These are phyloP conservation scores for Purpureocillium takamizusanense DNA, from an alignment of 2,329 filamentous ascomycete genomes.

Conservation along the genomic window DNA sequence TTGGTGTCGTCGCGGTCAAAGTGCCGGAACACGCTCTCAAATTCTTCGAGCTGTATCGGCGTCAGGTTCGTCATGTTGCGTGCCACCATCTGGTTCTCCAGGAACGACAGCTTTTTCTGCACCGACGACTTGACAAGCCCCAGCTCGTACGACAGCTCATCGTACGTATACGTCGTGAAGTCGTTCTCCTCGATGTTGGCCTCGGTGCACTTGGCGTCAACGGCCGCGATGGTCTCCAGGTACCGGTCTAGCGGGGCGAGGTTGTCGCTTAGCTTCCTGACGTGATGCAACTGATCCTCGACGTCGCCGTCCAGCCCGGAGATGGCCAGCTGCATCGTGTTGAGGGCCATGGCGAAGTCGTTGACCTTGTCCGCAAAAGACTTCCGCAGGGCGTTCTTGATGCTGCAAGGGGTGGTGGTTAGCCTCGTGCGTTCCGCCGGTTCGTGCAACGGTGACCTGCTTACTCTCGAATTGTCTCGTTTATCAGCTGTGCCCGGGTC, in stretches of 20 bases:
- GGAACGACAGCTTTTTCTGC: conserved; percentile 89
- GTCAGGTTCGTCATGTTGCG: conserved; percentile 98
- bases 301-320: conserved; percentile 96
- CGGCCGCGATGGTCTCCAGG: conserved; percentile 73
- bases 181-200: conserved; percentile 99
- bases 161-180: conserved; percentile 98
- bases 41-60: conserved; percentile 95
- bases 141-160: conserved; percentile 90
- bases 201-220: conserved; percentile 85
- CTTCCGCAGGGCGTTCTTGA: conserved; percentile 88
- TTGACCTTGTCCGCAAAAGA: conserved; percentile 98
- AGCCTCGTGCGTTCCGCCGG: background rate
- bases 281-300: conserved; percentile 86
- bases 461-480: conserved; percentile 93
- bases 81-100: conserved; percentile 97
- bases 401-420: conserved; percentile 40
- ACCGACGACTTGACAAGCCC: conserved; percentile 85
- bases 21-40: conserved; percentile 95
- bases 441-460: conserved; percentile 15
- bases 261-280: conserved; percentile 75
- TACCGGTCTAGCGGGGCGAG: conserved; percentile 86
- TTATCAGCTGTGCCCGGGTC: conserved; percentile 83
- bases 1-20: conserved; percentile 94
- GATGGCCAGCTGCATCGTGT: conserved; percentile 89
- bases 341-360: conserved; percentile 90